These are phyloP conservation scores for Hymenoscyphus repandus DNA, from an alignment of 2,329 filamentous ascomycete species.

Conservation along the genomic window DNA sequence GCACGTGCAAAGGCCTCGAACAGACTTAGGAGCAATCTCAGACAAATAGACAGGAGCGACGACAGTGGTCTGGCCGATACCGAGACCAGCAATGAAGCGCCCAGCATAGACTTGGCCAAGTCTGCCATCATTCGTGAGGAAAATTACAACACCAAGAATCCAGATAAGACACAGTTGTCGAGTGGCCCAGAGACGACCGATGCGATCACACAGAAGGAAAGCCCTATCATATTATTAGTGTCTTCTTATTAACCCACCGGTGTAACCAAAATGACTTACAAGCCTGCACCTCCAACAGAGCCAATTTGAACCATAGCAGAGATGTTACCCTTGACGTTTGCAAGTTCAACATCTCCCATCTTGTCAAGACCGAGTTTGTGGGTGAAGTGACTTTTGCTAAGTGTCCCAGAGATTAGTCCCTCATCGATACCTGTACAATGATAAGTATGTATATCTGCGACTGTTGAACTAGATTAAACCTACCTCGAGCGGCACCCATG, in stretches of 20 bases:
- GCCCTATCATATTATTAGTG: slow-evolving; percentile 1
- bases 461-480: not conserved
- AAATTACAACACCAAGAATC: slow-evolving; percentile 53
- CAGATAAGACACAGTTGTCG: slow-evolving; percentile 52
- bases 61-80: slow-evolving; percentile 62
- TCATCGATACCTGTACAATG: slow-evolving; percentile 56
- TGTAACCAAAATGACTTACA: slow-evolving; percentile 35
- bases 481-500: slow-evolving; percentile 68
- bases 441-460: not conserved
- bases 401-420: slow-evolving; percentile 68
- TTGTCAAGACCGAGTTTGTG: slow-evolving; percentile 50
- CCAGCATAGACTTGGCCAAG: slow-evolving; percentile 58
- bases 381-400: slow-evolving; percentile 62
- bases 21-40: slow-evolving; percentile 63
- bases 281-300: slow-evolving; percentile 64
- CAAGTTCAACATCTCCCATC: slow-evolving; percentile 47
- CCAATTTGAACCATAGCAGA: slow-evolving; percentile 79
- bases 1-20: slow-evolving; percentile 69
- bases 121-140: slow-evolving; percentile 50
- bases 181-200: slow-evolving; percentile 59
- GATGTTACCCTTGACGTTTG: slow-evolving; percentile 71
- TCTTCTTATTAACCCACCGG: not conserved
- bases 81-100: slow-evolving; percentile 57
- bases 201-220: slow-evolving; percentile 52
- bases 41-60: slow-evolving; percentile 68